These are phyloP conservation scores for Kwoniella mangroviensis DNA, from an alignment of 768 basidiomycete species.

Conservation along the genomic window DNA sequence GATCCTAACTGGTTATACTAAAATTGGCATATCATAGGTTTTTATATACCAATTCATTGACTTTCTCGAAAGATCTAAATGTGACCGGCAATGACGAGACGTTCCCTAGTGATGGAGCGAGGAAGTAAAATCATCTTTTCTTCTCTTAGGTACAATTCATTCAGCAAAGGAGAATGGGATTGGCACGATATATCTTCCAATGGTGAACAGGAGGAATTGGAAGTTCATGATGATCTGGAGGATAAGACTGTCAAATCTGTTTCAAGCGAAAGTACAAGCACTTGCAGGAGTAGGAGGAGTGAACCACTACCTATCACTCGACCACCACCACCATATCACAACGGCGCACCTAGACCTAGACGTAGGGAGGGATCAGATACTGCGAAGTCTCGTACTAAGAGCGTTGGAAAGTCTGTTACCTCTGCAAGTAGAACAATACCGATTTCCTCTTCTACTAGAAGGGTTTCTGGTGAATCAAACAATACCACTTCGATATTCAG, in stretches of 20 bases:
- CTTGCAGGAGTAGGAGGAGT: slow-evolving; percentile 8
- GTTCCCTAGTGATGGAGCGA: slow-evolving; percentile 66
- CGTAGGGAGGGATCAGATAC: too few relatives aligned
- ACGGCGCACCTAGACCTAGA: too few relatives aligned
- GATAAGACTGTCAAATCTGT: slow-evolving; percentile 27
- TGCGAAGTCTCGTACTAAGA: too few relatives aligned
- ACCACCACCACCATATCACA: background rate
- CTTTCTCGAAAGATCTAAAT: background rate
- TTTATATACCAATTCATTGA: slow-evolving; percentile 12
- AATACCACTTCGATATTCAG: too few relatives aligned
- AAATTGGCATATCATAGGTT: background rate
- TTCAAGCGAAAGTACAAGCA: slow-evolving; percentile 25
- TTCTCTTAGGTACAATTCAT: slow-evolving; percentile 59
- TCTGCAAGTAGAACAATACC: background rate
- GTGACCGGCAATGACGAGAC: background rate
- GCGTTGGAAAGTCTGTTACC: too few relatives aligned
- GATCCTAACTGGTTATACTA: background rate
- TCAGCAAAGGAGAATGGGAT: slow-evolving; percentile 72
- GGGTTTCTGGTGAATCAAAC: too few relatives aligned
- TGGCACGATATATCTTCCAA: slow-evolving; percentile 61
- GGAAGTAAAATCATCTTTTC: slow-evolving; percentile 56
- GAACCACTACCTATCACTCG: background rate
- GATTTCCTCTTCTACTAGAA: background rate
- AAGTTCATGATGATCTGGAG: slow-evolving; percentile 27
- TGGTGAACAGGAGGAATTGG: slow-evolving; percentile 53